phyloP scores from a whole-genome alignment of 164 flowering plant species.

The Berberis vulgaris region DNA sequence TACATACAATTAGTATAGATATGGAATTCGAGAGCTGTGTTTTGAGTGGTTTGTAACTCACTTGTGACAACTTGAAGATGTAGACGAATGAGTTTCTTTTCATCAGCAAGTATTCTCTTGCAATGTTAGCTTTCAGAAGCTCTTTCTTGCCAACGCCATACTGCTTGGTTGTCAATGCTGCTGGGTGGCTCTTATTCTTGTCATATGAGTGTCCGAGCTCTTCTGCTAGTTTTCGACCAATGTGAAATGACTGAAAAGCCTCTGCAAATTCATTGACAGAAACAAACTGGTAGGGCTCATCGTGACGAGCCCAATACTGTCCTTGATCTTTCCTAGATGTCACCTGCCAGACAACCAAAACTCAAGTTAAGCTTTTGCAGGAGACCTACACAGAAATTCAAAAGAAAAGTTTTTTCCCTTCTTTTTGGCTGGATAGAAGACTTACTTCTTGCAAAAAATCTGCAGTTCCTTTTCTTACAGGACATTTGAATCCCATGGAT shows the following conservation, averaged over 20 bases:
- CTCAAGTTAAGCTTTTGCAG: neutral
- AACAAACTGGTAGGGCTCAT: constrained; percentile 38
- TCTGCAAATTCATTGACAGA: constrained; percentile 40
- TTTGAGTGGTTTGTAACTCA: constrained; percentile 10
- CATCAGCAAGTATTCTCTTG: constrained; percentile 46
- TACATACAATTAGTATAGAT: neutral
- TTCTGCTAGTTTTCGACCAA: constrained; percentile 31
- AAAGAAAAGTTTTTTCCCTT: too few relatives aligned
- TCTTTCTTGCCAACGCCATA: constrained; percentile 39
- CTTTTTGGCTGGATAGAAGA: neutral
- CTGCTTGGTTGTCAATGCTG: constrained; percentile 36
- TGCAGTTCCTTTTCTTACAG: constrained; percentile 9
- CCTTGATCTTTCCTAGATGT: constrained; percentile 61
- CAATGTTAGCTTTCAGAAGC: constrained; percentile 34
- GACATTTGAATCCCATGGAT: constrained; percentile 10
- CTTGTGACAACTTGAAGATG: constrained; percentile 41
- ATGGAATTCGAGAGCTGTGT: too few relatives aligned
- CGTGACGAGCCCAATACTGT: constrained; percentile 45
- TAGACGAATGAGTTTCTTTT: constrained; percentile 50
- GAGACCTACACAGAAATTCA: too few relatives aligned
- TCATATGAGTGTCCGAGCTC: constrained; percentile 43
- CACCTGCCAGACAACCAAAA: constrained; percentile 24
- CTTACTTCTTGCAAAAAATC: constrained; percentile 19
- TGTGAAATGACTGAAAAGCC: constrained; percentile 49
- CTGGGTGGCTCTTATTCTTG: constrained; percentile 43